These are phyloP conservation scores for Polyporus tsugae DNA, from an alignment of 1,284 basidiomycete species.

Conservation along the genomic window DNA sequence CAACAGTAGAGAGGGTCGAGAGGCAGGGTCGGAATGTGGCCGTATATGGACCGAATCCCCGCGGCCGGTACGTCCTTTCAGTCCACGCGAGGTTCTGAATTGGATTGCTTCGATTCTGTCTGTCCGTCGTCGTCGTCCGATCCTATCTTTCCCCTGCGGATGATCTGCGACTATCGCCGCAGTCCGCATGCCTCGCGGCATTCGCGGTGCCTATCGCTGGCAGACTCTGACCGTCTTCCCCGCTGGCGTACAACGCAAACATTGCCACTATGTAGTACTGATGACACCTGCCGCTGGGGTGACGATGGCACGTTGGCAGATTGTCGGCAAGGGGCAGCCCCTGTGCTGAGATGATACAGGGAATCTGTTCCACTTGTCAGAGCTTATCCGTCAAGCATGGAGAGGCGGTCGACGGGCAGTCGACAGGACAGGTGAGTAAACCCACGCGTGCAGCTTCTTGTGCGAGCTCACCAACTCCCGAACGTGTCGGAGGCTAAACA, in stretches of 20 bases:
- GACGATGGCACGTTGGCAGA: background rate
- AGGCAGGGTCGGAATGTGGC: background rate
- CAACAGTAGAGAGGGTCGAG: background rate
- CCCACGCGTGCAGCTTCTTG: background rate
- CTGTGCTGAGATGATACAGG: background rate
- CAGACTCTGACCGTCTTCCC: background rate
- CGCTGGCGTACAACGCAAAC: background rate
- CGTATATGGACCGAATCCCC: background rate
- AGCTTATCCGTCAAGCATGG: slow-evolving; percentile 1
- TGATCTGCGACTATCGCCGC: slow-evolving; percentile 6
- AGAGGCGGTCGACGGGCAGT: background rate
- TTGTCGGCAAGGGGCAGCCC: slow-evolving; percentile 1
- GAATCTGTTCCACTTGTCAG: background rate
- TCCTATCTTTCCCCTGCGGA: background rate
- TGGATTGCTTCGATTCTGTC: background rate
- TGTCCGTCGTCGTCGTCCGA: background rate
- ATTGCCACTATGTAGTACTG: background rate
- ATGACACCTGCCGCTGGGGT: background rate
- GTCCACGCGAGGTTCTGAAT: background rate
- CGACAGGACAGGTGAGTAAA: background rate
- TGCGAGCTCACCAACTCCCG: background rate
- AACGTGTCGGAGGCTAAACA: background rate
- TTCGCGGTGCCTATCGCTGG: background rate
- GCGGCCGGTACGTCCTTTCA: background rate
- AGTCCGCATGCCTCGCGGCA: background rate